Conservation (phyloP, 805 yeast species). For the Wickerhamomyces ciferrii region DNA sequence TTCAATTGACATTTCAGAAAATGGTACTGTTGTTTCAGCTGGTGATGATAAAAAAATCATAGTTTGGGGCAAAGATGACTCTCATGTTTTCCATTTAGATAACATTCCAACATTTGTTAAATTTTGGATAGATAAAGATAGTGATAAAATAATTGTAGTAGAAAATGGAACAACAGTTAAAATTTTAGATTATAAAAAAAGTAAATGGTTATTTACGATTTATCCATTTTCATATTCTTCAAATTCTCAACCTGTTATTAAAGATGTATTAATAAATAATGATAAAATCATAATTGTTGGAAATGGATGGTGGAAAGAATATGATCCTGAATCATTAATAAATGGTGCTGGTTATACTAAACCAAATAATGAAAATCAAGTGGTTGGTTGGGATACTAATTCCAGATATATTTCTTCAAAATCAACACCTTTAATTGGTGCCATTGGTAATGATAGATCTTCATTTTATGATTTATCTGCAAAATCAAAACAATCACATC, state of each 20-base stretch:
- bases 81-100: slow-evolving; percentile 8
- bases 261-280: slow-evolving; percentile 17
- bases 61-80: slow-evolving; percentile 23
- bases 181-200: slow-evolving; percentile 28
- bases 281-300: slow-evolving; percentile 25
- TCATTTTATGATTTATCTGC: slow-evolving; percentile 17
- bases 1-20: slow-evolving; percentile 23
- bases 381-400: slow-evolving; percentile 17
- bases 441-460: slow-evolving; percentile 15
- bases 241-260: slow-evolving; percentile 8
- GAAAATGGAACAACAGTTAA: slow-evolving; percentile 27
- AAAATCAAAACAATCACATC: slow-evolving; percentile 12
- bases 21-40: slow-evolving; percentile 23
- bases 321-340: slow-evolving; percentile 15
- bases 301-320: slow-evolving; percentile 29
- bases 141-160: slow-evolving; percentile 26
- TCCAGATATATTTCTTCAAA: slow-evolving; percentile 13
- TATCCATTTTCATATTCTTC: slow-evolving; percentile 22
- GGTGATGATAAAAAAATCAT: slow-evolving; percentile 26
- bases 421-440: slow-evolving; percentile 15
- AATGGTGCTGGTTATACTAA: slow-evolving; percentile 31
- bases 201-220: slow-evolving; percentile 24
- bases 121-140: slow-evolving; percentile 26
- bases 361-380: slow-evolving; percentile 9
- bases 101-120: slow-evolving; percentile 23